phyloP scores from a whole-genome alignment of 2,329 filamentous ascomycete species.

The Alternaria viburni region DNA sequence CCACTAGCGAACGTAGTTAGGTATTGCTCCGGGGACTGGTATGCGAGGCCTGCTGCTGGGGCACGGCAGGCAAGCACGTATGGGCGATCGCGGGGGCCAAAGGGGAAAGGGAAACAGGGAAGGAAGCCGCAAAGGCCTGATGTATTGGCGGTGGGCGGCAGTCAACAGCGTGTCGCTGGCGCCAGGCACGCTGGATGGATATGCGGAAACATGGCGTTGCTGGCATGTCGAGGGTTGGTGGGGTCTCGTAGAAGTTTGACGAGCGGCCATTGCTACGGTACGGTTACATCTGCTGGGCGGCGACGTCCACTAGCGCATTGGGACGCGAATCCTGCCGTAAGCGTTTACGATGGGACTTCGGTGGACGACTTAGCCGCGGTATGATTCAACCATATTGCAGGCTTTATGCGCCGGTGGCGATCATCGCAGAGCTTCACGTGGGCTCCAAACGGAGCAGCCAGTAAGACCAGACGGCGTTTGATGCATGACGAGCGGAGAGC shows the following conservation, averaged over 20 bases:
- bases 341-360: constrained; percentile 18
- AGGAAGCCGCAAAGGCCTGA: constrained; percentile 11
- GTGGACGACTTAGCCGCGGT: constrained; percentile 22
- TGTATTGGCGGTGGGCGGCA: constrained; percentile 14
- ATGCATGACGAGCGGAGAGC: constrained; percentile 12
- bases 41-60: constrained; percentile 31
- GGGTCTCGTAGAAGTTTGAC: constrained; percentile 31
- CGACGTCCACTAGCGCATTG: constrained; percentile 28
- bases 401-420: constrained; percentile 17
- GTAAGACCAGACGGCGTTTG: constrained; percentile 2
- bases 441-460: constrained; percentile 13
- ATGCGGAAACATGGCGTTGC: constrained; percentile 28
- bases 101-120: constrained; percentile 10
- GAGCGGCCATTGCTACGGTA: constrained; percentile 40
- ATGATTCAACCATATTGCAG: constrained; percentile 37
- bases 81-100: constrained; percentile 34
- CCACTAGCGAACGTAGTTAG: constrained; percentile 43
- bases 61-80: constrained; percentile 39
- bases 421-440: constrained; percentile 2
- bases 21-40: constrained; percentile 38
- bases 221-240: constrained; percentile 36
- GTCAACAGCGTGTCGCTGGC: constrained; percentile 24
- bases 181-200: constrained; percentile 29
- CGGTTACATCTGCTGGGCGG: constrained; percentile 35
- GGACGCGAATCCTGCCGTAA: constrained; percentile 18